phyloP scores from a whole-genome alignment of 371 early-diverging fungal species.

The Hamiltosporidium tvaerminnensis region DNA sequence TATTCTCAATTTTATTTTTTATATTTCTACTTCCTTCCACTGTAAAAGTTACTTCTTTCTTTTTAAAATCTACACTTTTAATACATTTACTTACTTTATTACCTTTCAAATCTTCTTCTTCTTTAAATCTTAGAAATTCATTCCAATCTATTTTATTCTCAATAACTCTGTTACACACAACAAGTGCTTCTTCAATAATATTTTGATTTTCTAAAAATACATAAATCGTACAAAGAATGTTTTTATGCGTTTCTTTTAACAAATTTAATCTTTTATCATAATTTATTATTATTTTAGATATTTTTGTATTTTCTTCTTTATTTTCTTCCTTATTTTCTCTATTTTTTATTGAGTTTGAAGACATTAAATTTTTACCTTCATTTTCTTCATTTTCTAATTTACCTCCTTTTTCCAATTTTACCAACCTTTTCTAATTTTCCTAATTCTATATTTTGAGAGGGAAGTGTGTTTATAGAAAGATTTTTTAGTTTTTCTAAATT shows the following conservation, averaged over 20 bases:
- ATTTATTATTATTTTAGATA: conserved; percentile 31
- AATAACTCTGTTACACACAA: conserved; percentile 25
- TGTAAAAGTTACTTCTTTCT: conserved; percentile 29
- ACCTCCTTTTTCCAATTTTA: too few relatives aligned
- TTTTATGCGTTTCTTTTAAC: conserved; percentile 24
- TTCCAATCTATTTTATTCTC: conserved; percentile 46
- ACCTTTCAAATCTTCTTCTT: conserved; percentile 36
- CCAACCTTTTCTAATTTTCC: too few relatives aligned
- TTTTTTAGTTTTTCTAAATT: too few relatives aligned
- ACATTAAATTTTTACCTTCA: too few relatives aligned
- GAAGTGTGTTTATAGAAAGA: too few relatives aligned
- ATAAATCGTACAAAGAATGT: conserved; percentile 5
- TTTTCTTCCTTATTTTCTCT: conserved; percentile 13
- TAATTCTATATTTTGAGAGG: too few relatives aligned
- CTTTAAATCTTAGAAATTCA: conserved; percentile 45
- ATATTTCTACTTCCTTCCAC: conserved; percentile 7
- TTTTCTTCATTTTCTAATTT: too few relatives aligned
- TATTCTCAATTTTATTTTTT: background rate
- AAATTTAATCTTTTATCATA: conserved; percentile 35
- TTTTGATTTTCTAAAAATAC: conserved; percentile 31
- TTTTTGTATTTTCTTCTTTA: conserved; percentile 19
- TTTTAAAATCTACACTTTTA: conserved; percentile 37
- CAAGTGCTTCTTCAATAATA: conserved; percentile 23
- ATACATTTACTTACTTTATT: conserved; percentile 33
- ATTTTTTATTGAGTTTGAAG: too few relatives aligned